Evolutionary conservation across 805 yeast genomes (phyloP).

Genomic region (Pichia cabralensis): DNA sequence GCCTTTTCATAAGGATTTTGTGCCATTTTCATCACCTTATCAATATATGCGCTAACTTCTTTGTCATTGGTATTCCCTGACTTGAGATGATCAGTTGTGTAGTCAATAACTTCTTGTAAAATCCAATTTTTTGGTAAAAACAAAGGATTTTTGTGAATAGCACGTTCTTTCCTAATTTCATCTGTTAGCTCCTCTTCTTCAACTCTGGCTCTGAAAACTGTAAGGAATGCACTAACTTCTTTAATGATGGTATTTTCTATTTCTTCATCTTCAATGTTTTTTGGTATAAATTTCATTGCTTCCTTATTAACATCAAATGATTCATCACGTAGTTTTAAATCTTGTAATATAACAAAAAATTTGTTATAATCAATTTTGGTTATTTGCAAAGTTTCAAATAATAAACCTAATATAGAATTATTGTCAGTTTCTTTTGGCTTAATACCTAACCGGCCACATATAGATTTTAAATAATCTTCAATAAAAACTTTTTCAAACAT

Average conservation of each 20-base stretch:
- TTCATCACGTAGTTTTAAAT: conserved; percentile 26
- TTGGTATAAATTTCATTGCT: conserved; percentile 20
- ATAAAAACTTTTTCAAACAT: conserved; percentile 57
- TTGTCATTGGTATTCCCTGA: conserved; percentile 32
- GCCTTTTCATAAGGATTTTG: conserved; percentile 59
- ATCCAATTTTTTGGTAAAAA: conserved; percentile 84
- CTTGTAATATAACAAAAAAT: conserved; percentile 61
- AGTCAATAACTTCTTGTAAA: conserved; percentile 67
- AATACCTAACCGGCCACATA: conserved; percentile 66
- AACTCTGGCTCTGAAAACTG: conserved; percentile 33
- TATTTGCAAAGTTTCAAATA: conserved; percentile 49
- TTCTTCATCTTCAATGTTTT: conserved; percentile 13
- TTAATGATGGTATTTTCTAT: conserved; percentile 31
- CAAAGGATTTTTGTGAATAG: conserved; percentile 54
- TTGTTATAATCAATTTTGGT: conserved; percentile 70
- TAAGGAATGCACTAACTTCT: conserved; percentile 42
- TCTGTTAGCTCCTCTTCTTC: conserved; percentile 28
- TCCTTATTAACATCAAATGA: conserved; percentile 23
- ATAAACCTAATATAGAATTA: conserved; percentile 41
- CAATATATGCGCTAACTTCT: conserved; percentile 39
- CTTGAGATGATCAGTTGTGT: conserved; percentile 22
- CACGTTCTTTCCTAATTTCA: conserved; percentile 29
- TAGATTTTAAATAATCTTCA: conserved; percentile 41
- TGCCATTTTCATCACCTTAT: conserved; percentile 62
- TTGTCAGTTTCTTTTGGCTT: conserved; percentile 31